Base-by-base conservation (phyloP, 108 stramenopile species). In the Skeletonema tropicum region DNA sequence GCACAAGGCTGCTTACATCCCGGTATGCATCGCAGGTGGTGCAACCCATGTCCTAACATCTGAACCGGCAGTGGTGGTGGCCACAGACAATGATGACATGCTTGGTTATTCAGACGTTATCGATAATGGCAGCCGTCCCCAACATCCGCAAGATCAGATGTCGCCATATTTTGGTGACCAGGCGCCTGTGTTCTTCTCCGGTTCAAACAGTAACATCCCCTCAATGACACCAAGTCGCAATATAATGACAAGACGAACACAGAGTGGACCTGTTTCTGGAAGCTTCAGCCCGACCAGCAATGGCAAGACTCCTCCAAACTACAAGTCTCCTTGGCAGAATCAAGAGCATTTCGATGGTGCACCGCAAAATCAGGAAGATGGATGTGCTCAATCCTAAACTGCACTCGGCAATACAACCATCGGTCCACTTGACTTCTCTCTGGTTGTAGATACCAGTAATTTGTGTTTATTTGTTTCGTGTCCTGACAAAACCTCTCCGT, bases 1-100 rank as follows among this genome's bases (percentile, higher is more conserved):
- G 29, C 95, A 96, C 83, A 91, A 92, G 58, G 90, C 93, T 42
- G 92, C 95, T 21, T 96, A 94, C 65, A 93, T 96, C 17, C 95
- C 95, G 32, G 89, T 94, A 38, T 96, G 95, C 48, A 88, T 94
- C 41, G 91, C 94, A 42, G 88, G 92, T 52, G 79, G 83, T 8
- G 75, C 81, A 26, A 81, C 81, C 3, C 79, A 80, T 46, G 68
- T 88, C 3, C 71, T 92, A n/a, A 92, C 94, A 17, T 86, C 92
- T 13, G 92, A 91, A 67, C 89, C 89, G 15, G 92, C 92, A 29
- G 85, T 90, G 13, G 92, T 93, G 21, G 73, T 93, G 26, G 80
- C 87, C 5, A 67, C 65, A 35, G 80, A 85, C 58, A 82, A 85
- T 73, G 84, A 85, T 72, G 81, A 82, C 26, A 68, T 82, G 70